These are phyloP conservation scores for Carnegiea gigantea DNA, from an alignment of 179 eudicot genomes.

Conservation along the genomic window DNA sequence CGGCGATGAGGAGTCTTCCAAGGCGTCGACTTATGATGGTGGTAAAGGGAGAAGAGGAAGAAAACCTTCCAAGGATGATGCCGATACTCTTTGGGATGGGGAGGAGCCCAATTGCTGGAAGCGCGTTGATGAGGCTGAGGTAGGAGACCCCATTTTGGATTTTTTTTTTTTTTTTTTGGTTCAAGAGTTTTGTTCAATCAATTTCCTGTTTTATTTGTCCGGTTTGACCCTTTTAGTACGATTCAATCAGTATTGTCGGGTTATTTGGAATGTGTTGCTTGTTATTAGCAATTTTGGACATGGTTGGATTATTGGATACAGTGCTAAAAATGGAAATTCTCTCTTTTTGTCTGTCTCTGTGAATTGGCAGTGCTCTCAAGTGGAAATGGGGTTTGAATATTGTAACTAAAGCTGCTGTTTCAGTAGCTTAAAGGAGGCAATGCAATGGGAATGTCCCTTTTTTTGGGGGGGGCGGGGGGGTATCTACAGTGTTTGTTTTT, in stretches of 20 bases:
- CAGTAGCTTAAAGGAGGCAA: not conserved
- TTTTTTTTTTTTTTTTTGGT: not conserved
- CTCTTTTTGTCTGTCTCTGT: not conserved
- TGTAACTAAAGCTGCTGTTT: not conserved
- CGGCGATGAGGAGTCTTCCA: constrained; percentile 79
- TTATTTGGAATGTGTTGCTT: not conserved
- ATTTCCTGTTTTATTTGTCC: not conserved
- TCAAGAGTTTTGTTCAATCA: not conserved
- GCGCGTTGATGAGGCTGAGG: constrained; percentile 93
- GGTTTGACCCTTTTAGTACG: not conserved
- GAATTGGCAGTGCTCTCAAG: constrained; percentile 8
- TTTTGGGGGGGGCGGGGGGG: not conserved
- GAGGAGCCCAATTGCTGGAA: constrained; percentile 92
- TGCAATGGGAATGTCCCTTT: not conserved
- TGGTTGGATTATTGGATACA: not conserved
- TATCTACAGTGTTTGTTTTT: not conserved
- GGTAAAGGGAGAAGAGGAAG: constrained; percentile 27
- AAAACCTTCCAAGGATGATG: constrained; percentile 43
- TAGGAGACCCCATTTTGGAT: constrained; percentile 8
- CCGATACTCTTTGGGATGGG: constrained; percentile 62
- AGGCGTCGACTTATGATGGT: constrained; percentile 32
- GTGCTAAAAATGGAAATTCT: not conserved
- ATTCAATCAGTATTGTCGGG: not conserved
- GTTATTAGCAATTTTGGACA: not conserved
- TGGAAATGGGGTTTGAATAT: not conserved